Base-by-base conservation (phyloP, 2,329 filamentous ascomycete species). In the Venturia nashicola region DNA sequence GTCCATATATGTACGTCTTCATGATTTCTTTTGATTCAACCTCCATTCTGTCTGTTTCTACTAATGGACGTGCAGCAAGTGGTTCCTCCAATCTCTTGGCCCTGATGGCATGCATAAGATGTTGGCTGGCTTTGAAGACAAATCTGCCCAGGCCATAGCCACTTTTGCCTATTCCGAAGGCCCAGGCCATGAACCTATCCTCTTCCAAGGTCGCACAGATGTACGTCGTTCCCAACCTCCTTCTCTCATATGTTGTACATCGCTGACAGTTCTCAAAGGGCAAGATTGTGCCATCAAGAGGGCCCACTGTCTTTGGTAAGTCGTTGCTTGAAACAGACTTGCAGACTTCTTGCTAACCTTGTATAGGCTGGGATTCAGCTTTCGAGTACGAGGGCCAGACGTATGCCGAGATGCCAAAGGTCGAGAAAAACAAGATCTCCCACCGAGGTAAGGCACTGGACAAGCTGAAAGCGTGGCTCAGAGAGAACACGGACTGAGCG, bases 341-440 rank as follows among this genome's bases (percentile, higher is more conserved):
- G 40, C 34, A 39, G 12, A 39, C 16, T 55, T 48, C 34, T n/a
- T 12, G 14, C 59, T 64, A 39, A 69, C 68, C 68, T 60, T 59
- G 18, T 57, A 59, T 34, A 96, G 92, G 93, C 57, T 99, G 94
- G 94, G 94, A 99, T 75, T 86, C 94, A 2, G 88, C 96, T 68
- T 99, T 99, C 71, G 94, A 99, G 77, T 93, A 95, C 69, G 83
- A 95, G 68, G 92, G 92, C 51, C 80, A 90, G 76, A 99, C 94
- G 78, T 87, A 96, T 73, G 94, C 94, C 36, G 94, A 99, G 78
- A 99, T 99, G 94, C 88, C 91, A 61, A 92, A 89, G 75, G 77
- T 74, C 11, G 84, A 86, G 73, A 95, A 95, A 85, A 99, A 97
- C 78, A 85, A 86, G 72, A 90, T 99, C 71, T 97, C 92, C 34